Base-by-base conservation (phyloP, 164 flowering plant genomes). In the Aristolochia californica region DNA sequence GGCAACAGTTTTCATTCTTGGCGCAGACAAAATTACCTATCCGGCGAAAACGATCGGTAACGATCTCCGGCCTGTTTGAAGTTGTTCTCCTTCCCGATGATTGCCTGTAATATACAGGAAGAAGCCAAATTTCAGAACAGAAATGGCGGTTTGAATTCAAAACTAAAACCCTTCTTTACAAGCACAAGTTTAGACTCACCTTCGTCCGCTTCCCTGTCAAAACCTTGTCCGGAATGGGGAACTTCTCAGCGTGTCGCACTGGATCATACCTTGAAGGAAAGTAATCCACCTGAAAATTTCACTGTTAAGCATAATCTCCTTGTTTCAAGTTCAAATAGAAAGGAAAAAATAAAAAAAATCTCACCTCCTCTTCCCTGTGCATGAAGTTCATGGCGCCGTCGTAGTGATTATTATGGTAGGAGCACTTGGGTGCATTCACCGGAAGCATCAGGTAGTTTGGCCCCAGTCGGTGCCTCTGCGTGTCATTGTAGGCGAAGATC, bases 31-130 rank as follows among this genome's bases (percentile, higher is more conserved):
- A 34, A 50, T 50, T 73, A 88, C 97, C 97, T 90, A 76, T 78
- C 97, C 23, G 88, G 80, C 7, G 77, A 62, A 58, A 66, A 84
- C 18, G 96, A 81, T 57, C 97, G 75, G 84, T 84, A 94, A 74
- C 97, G 78, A 72, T 94, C 93, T 53, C 99, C 99, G 17, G 97
- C 88, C 68, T 90, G 86, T 77, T 87, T 83, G 80, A 94, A 94
- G 77, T 94, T 83, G 83, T 90, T 94, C 77, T 90, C 96, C 78
- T 90, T 94, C 26, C 66, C 80, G 63, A 94, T 87, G 17, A 82
- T 63, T 61, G 67, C 53, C 99, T 93, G 81, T 64, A n/a, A n/a
- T n/a, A n/a, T n/a, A n/a, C n/a, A n/a, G n/a, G n/a, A n/a, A n/a
- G n/a, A n/a, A n/a, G n/a, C n/a, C n/a, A n/a, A n/a, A n/a, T n/a